A percentile compares a stretch with the other conserved stretches of the same genome.
Evolutionary conservation across 192 early-diverging fungal genomes (phyloP).

Genomic region (Backusella luteola): DNA sequence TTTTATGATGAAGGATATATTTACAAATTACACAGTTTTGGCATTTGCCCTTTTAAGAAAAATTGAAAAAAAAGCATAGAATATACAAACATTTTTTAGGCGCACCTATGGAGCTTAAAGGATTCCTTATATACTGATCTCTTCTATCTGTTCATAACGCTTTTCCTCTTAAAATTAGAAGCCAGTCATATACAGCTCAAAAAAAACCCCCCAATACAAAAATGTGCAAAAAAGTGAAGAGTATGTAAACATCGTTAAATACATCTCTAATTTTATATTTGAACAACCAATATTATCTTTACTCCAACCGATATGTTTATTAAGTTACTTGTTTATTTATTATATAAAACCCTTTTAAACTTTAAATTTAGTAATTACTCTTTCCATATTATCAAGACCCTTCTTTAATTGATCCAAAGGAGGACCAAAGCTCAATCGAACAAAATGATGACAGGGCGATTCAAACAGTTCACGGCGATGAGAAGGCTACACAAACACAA

Average conservation of each 20-base stretch:
- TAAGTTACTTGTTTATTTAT: background rate
- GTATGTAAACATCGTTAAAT: no score
- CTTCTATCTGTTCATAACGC: no score
- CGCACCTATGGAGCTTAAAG: no score
- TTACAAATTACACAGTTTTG: constrained; percentile 70
- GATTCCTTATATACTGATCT: no score
- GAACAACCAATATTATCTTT: no score
- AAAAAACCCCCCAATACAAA: no score
- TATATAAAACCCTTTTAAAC: background rate
- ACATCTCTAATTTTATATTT: no score
- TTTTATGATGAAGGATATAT: constrained; percentile 94
- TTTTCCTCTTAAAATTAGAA: no score
- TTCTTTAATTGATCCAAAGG: constrained; percentile 45
- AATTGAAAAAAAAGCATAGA: background rate
- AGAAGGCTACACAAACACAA: constrained; percentile 30
- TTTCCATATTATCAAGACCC: constrained; percentile 45
- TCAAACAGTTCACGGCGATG: constrained; percentile 50
- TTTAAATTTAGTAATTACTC: constrained; percentile 15
- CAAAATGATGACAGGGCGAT: constrained; percentile 50
- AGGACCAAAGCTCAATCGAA: constrained; percentile 49
- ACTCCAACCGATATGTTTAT: no score
- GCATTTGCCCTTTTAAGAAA: constrained; percentile 51
- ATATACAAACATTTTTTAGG: background rate
- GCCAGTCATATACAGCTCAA: no score
- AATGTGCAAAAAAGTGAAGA: no score